Evolutionary conservation across 805 yeast species (phyloP).

Genomic region (Myxozyma geophila): DNA sequence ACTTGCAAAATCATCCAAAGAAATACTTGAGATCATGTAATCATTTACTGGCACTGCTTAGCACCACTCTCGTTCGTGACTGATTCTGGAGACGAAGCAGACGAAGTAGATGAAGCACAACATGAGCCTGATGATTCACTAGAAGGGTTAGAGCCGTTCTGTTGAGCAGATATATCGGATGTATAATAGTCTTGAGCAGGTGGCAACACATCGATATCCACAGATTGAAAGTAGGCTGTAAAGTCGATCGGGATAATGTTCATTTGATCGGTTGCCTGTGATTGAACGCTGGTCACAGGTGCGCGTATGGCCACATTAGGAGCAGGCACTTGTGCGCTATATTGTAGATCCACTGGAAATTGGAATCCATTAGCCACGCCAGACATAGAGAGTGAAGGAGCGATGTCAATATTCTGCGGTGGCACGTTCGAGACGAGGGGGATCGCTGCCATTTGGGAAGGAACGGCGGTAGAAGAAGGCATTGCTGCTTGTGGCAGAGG

Average conservation of each 20-base stretch:
- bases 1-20: neutral
- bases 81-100: constrained; percentile 22
- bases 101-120: constrained; percentile 20
- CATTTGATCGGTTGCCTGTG: neutral
- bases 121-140: constrained; percentile 18
- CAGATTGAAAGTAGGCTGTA: constrained; percentile 32
- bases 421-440: neutral
- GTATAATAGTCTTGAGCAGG: constrained; percentile 3
- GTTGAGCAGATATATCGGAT: neutral
- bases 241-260: constrained; percentile 24
- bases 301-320: neutral
- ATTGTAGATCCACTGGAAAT: neutral
- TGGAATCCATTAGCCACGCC: neutral
- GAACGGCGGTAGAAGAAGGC: neutral
- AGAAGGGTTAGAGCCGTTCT: neutral
- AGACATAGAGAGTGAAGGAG: neutral
- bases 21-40: neutral
- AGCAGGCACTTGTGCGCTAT: neutral
- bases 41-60: neutral
- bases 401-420: neutral
- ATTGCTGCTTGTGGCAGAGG: neutral
- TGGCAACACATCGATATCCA: constrained; percentile 12
- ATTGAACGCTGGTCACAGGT: neutral
- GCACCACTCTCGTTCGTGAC: neutral
- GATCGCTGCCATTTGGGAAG: neutral